Percentiles rank a stretch among this genome's conserved stretches.
These are phyloP conservation scores for Crassisporium funariophilum DNA, from an alignment of 768 basidiomycete genomes.

Conservation along the genomic window DNA sequence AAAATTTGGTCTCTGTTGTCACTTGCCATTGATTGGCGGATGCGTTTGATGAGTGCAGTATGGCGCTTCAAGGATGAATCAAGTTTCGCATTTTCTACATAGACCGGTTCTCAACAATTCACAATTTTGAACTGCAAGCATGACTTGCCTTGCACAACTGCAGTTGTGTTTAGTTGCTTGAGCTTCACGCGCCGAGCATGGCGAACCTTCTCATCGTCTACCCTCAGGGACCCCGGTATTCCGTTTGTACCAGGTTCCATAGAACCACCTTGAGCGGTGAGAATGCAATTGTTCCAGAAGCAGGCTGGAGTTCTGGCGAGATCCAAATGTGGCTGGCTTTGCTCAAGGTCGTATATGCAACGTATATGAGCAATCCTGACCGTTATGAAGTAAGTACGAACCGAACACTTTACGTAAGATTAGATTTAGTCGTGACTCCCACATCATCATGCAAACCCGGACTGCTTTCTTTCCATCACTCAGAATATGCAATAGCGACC, in stretches of 20 bases:
- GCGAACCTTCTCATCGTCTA: constrained; percentile 51
- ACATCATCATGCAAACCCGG: no score
- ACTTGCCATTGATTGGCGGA: constrained; percentile 80
- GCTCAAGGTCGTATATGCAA: no score
- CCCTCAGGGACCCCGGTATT: constrained; percentile 25
- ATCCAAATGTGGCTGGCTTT: no score
- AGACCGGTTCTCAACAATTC: constrained; percentile 3
- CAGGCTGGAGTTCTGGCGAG: no score
- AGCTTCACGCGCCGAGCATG: constrained; percentile 59
- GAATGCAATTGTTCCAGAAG: no score
- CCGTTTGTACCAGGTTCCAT: constrained; percentile 36
- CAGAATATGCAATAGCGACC: no score
- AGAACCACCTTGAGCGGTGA: neutral
- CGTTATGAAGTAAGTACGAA: neutral
- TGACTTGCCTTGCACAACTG: constrained; percentile 48
- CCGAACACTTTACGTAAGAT: no score
- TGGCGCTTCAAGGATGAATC: constrained; percentile 97
- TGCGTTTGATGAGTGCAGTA: constrained; percentile 92
- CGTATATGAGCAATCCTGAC: no score
- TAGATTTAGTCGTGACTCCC: no score
- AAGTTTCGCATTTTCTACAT: constrained; percentile 68
- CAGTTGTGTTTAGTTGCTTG: constrained; percentile 56
- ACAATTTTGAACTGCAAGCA: constrained; percentile 4
- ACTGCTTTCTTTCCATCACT: neutral
- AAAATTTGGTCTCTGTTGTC: constrained; percentile 86